Evolutionary conservation across 129 eudicot species (phyloP).

Genomic region (Helichrysum umbraculigerum): DNA sequence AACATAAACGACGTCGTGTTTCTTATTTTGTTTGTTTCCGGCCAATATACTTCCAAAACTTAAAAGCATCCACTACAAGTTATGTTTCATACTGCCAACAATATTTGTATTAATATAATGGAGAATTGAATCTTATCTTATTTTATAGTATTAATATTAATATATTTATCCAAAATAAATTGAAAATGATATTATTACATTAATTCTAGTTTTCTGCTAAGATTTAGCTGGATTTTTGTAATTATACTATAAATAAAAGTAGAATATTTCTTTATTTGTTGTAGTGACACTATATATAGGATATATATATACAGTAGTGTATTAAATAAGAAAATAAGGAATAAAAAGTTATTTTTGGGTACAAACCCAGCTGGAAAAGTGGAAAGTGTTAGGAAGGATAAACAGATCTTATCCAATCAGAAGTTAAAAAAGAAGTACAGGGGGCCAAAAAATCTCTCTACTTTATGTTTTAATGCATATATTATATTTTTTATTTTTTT

Average conservation of each 20-base stretch:
- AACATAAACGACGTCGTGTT: not conserved
- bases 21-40: not conserved
- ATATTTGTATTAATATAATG: no score
- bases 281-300: no score
- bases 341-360: not conserved
- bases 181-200: no score
- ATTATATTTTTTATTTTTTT: not conserved
- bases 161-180: no score
- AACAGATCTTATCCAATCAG: conserved; percentile 30
- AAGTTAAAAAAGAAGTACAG: not conserved
- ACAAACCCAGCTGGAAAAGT: conserved; percentile 21
- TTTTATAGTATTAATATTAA: no score
- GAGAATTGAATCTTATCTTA: no score
- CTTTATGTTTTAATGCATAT: not conserved
- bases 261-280: no score
- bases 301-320: not conserved
- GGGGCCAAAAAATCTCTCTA: conserved; percentile 1
- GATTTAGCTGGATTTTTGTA: no score
- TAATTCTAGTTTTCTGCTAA: no score
- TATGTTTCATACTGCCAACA: no score
- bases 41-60: not conserved
- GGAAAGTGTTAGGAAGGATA: conserved; percentile 20
- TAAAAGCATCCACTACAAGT: no score
- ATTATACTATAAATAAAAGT: no score
- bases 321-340: not conserved